Percentiles rank a stretch among this genome's conserved stretches.
Conservation (phyloP, 768 basidiomycete species). For the Sarcomyxa edulis region DNA sequence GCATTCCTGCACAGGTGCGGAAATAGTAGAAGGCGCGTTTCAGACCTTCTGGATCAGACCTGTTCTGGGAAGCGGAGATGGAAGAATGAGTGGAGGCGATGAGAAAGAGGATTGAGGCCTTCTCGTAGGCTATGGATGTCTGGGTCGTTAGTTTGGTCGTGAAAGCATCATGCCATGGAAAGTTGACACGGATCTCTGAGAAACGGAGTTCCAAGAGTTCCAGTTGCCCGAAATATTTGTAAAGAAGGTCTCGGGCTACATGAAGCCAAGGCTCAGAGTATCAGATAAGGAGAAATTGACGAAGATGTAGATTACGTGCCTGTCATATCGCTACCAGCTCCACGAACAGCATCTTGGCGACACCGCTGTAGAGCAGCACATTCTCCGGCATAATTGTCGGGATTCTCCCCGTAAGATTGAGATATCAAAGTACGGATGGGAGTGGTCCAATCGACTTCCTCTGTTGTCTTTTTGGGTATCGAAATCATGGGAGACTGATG, state of each 20-base stretch:
- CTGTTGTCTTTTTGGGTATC: slow-evolving; percentile 91
- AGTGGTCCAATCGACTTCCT: slow-evolving; percentile 94
- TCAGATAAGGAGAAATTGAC: no score
- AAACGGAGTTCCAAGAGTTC: slow-evolving; percentile 96
- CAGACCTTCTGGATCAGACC: slow-evolving; percentile 85
- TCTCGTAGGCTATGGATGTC: slow-evolving; percentile 96
- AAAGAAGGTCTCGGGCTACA: slow-evolving; percentile 84
- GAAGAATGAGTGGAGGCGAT: slow-evolving; percentile 92
- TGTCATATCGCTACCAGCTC: slow-evolving; percentile 94
- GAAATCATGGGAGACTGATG: slow-evolving; percentile 86
- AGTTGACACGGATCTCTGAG: slow-evolving; percentile 92
- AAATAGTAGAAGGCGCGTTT: slow-evolving; percentile 94
- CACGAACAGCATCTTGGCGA: slow-evolving; percentile 92
- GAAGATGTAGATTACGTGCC: slow-evolving; percentile 39
- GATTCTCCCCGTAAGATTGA: slow-evolving; percentile 90
- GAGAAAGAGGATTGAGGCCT: slow-evolving; percentile 95
- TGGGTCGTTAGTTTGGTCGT: slow-evolving; percentile 91
- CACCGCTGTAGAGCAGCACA: slow-evolving; percentile 83
- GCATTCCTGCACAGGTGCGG: slow-evolving; percentile 88
- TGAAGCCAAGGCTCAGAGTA: no score
- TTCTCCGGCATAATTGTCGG: slow-evolving; percentile 83
- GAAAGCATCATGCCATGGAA: slow-evolving; percentile 97
- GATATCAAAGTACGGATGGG: slow-evolving; percentile 84
- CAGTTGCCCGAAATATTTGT: slow-evolving; percentile 99
- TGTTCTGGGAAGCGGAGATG: slow-evolving; percentile 80